These are phyloP conservation scores for Boletus speciosus DNA, from an alignment of 768 basidiomycete species.

Conservation along the genomic window DNA sequence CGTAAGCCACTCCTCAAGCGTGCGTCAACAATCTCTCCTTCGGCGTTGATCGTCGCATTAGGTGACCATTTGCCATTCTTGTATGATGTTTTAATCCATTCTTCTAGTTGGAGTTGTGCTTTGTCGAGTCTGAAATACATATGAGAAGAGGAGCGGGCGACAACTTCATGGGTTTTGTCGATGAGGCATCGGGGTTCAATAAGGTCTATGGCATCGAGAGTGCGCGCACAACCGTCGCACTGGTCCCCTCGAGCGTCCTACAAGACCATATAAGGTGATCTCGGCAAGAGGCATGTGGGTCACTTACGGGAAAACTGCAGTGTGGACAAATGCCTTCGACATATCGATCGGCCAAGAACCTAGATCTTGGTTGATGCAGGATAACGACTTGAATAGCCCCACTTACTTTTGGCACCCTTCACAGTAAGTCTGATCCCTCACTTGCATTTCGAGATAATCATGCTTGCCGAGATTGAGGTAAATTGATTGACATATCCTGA, in stretches of 20 bases:
- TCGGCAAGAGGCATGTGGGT: neutral
- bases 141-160: slow-evolving; percentile 76
- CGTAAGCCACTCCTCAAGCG: slow-evolving; percentile 81
- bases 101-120: slow-evolving; percentile 78
- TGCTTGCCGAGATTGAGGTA: slow-evolving; percentile 82
- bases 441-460: slow-evolving; percentile 72
- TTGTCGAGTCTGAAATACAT: slow-evolving; percentile 87
- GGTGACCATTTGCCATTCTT: slow-evolving; percentile 87
- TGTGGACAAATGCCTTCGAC: slow-evolving; percentile 98
- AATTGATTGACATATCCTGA: slow-evolving; percentile 86
- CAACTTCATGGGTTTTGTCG: slow-evolving; percentile 73
- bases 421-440: slow-evolving; percentile 92
- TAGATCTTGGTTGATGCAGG: slow-evolving; percentile 27
- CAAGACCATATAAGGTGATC: neutral
- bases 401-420: slow-evolving; percentile 81
- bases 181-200: slow-evolving; percentile 93
- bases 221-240: slow-evolving; percentile 90
- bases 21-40: slow-evolving; percentile 87
- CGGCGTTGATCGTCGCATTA: slow-evolving; percentile 85
- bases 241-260: slow-evolving; percentile 98
- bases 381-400: neutral
- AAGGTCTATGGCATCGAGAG: slow-evolving; percentile 90
- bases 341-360: slow-evolving; percentile 95
- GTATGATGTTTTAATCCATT: slow-evolving; percentile 82
- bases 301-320: slow-evolving; percentile 75